Percentiles rank a stretch among this genome's conserved stretches.
Evolutionary conservation across 257 asterid genomes (phyloP).

Genomic region (Solanum sparsipilum): DNA sequence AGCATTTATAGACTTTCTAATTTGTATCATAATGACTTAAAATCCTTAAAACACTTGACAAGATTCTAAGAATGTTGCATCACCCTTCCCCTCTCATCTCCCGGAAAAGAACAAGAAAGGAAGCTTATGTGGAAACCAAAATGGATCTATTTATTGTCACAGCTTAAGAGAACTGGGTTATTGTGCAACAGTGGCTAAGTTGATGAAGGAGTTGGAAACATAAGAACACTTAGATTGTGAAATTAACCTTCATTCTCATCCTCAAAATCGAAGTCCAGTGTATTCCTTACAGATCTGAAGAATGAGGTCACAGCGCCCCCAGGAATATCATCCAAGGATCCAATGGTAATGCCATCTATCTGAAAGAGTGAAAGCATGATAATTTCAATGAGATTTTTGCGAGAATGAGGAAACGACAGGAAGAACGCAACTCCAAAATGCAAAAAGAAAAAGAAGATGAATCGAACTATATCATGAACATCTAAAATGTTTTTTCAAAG

Average conservation of each 20-base stretch:
- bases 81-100: background rate
- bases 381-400: background rate
- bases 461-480: background rate
- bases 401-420: background rate
- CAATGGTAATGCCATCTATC: constrained; percentile 66
- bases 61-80: background rate
- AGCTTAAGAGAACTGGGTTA: background rate
- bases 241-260: constrained; percentile 93
- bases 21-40: background rate
- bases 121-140: background rate
- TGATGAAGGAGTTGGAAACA: background rate
- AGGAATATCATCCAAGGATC: constrained; percentile 92
- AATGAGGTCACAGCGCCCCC: constrained; percentile 64
- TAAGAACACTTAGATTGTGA: background rate
- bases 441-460: background rate
- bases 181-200: background rate
- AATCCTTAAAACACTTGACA: background rate
- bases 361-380: constrained; percentile 17
- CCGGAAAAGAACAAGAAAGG: background rate
- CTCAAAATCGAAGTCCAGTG: constrained; percentile 82
- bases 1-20: background rate
- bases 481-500: background rate
- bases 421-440: background rate
- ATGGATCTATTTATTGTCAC: background rate
- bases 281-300: constrained; percentile 68